A percentile compares a stretch with the other conserved stretches of the same genome.
Conservation (phyloP, 2,329 filamentous ascomycete species). For the Magnaporthales sp. region DNA sequence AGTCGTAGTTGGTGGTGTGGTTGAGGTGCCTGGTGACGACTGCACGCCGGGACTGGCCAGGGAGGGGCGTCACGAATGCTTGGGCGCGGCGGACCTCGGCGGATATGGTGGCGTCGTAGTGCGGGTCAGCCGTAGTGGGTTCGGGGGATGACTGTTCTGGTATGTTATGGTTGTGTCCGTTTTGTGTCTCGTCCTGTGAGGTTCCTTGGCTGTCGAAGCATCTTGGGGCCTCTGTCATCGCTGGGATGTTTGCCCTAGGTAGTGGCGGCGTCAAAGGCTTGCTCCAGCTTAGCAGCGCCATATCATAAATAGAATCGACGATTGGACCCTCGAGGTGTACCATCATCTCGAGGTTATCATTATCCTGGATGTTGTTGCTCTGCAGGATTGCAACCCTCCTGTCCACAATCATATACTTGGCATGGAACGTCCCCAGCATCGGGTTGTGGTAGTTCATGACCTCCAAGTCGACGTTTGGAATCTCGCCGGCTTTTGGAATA, state of each 20-base stretch:
- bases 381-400: conserved; percentile 60
- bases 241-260: conserved; percentile 44
- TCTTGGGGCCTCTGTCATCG: conserved; percentile 23
- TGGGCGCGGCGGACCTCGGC: conserved; percentile 56
- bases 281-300: conserved; percentile 64
- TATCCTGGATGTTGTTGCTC: conserved; percentile 74
- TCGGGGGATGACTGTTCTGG: conserved; percentile 30
- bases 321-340: conserved; percentile 66
- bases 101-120: conserved; percentile 55
- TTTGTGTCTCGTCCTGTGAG: not conserved
- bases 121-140: conserved; percentile 48
- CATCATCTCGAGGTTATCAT: conserved; percentile 78
- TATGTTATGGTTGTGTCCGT: not conserved
- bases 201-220: conserved; percentile 11
- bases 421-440: conserved; percentile 65
- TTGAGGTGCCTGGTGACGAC: conserved; percentile 60
- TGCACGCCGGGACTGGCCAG: conserved; percentile 43
- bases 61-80: conserved; percentile 38
- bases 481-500: conserved; percentile 53
- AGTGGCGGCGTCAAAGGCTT: conserved; percentile 51
- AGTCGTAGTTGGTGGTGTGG: conserved; percentile 42
- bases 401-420: conserved; percentile 72
- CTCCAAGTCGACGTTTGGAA: conserved; percentile 63
- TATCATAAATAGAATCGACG: conserved; percentile 68
- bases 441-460: conserved; percentile 66